Evolutionary conservation across 371 early-diverging fungal genomes (phyloP).

Genomic region (Parasitella parasitica): DNA sequence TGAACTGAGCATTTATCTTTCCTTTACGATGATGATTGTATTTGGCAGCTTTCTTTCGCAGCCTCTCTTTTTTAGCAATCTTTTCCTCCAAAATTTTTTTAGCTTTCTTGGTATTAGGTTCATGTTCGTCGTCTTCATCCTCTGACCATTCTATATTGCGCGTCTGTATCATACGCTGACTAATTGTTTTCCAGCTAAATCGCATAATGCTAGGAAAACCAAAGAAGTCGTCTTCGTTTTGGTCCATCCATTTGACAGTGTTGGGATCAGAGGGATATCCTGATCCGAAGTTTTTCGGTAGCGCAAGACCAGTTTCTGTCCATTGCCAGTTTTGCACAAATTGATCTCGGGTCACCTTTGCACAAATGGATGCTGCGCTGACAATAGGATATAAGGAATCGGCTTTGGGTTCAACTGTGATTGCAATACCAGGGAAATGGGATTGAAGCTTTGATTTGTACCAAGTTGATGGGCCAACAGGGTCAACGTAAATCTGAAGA

Average conservation of each 20-base stretch:
- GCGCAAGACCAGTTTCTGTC: constrained; percentile 58
- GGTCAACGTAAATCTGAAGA: constrained; percentile 97
- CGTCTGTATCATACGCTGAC: constrained; percentile 64
- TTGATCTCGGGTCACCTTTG: constrained; percentile 96
- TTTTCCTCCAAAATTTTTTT: constrained; percentile 13
- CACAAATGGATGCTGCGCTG: constrained; percentile 98
- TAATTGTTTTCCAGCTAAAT: constrained; percentile 96
- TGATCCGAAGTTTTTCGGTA: constrained; percentile 81
- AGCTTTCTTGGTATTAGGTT: constrained; percentile 12
- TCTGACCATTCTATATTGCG: constrained; percentile 48
- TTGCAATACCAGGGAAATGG: constrained; percentile 73
- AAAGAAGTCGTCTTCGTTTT: constrained; percentile 83
- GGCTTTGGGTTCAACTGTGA: constrained; percentile 95
- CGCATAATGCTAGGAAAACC: constrained; percentile 93
- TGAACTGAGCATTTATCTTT: constrained; percentile 7
- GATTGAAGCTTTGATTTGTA: constrained; percentile 79
- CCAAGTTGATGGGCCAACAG: constrained; percentile 91
- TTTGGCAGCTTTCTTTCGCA: constrained; percentile 11
- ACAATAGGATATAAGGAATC: constrained; percentile 96
- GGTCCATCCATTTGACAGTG: constrained; percentile 88
- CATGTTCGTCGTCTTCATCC: constrained; percentile 23
- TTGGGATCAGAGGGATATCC: constrained; percentile 99
- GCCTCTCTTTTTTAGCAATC: background rate
- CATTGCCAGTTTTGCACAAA: constrained; percentile 83
- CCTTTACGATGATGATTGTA: constrained; percentile 25